Conservation (phyloP, 2,329 filamentous ascomycete genomes). For the Emericellopsis cladophorae region DNA sequence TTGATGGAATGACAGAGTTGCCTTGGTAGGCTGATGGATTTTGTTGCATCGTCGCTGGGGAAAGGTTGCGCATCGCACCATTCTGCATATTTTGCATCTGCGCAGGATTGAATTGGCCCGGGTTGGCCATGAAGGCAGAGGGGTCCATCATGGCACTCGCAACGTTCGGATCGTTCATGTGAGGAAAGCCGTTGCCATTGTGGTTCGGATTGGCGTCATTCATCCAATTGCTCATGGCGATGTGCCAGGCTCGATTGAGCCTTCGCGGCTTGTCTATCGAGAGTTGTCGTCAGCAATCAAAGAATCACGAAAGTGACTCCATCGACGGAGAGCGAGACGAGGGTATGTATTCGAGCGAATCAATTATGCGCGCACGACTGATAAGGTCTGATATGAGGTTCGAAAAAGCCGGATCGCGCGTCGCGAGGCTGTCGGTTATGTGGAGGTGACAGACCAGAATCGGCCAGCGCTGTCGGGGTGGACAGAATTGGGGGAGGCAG, state of each 20-base stretch:
- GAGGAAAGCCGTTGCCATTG: slow-evolving; percentile 56
- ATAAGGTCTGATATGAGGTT: no score
- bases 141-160: slow-evolving; percentile 52
- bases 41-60: slow-evolving; percentile 53
- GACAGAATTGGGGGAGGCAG: no score
- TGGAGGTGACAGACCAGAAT: no score
- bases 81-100: slow-evolving; percentile 64
- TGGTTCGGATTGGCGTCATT: slow-evolving; percentile 58
- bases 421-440: no score
- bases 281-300: slow-evolving; percentile 28
- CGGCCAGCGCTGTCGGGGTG: no score
- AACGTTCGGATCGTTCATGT: slow-evolving; percentile 48
- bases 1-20: slow-evolving; percentile 79
- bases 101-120: slow-evolving; percentile 46
- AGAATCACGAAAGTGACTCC: slow-evolving; percentile 19
- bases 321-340: slow-evolving; percentile 19
- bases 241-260: slow-evolving; percentile 11
- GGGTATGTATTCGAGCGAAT: slow-evolving; percentile 12
- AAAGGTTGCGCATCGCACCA: slow-evolving; percentile 71
- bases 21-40: slow-evolving; percentile 65
- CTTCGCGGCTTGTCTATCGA: no score
- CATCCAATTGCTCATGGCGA: slow-evolving; percentile 61
- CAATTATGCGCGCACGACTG: no score
- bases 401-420: no score
- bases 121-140: slow-evolving; percentile 48